Base-by-base conservation (phyloP, 345 rosid species). In the Aquilaria malaccensis region DNA sequence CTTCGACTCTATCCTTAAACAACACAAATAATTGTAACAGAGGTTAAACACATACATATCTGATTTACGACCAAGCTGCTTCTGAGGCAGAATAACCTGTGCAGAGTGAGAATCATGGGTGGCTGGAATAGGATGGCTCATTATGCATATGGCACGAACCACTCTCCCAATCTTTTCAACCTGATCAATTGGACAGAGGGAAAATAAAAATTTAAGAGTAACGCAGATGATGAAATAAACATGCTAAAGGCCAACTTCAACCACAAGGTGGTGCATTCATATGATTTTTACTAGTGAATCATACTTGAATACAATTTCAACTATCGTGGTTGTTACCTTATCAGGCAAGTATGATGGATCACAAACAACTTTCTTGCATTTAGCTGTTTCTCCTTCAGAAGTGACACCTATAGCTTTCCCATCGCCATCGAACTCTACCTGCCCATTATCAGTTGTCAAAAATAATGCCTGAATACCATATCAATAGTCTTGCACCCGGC, bases 31-130 rank as follows among this genome's bases (percentile, higher is more conserved):
- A 32, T 14, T 10, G 50, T 2, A 15, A 61, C 43, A 37, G 29
- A 67, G 13, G 14, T 47, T 49, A 33, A 48, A 58, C 3, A 60
- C 87, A 52, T 74, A 87, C 97, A 87, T 92, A 67, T 89, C 97
- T 46, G 96, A 93, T 83, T 83, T 86, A 64, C 96, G 99, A 49
- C 82, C 87, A 41, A 94, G 83, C 68, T 94, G 97, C 79, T 90
- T 94, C 73, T 94, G 99, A 2, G 99, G 97, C 63, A 90, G 75
- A 73, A 94, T 94, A 75, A 90, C 90, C 76, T 90, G 99, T 13
- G 76, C 89, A 11, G 96, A 90, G 76, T 87, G 97, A 73, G 90
- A 89, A 61, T 86, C 87, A 41, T 80, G 74, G 62, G 97, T 94
- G 74, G 78, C 62, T 50, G 92, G 96, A 72, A 94, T 84, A 9